These are phyloP conservation scores for Penicillium riverlandense DNA, from an alignment of 495 filamentous ascomycete genomes.

Conservation along the genomic window DNA sequence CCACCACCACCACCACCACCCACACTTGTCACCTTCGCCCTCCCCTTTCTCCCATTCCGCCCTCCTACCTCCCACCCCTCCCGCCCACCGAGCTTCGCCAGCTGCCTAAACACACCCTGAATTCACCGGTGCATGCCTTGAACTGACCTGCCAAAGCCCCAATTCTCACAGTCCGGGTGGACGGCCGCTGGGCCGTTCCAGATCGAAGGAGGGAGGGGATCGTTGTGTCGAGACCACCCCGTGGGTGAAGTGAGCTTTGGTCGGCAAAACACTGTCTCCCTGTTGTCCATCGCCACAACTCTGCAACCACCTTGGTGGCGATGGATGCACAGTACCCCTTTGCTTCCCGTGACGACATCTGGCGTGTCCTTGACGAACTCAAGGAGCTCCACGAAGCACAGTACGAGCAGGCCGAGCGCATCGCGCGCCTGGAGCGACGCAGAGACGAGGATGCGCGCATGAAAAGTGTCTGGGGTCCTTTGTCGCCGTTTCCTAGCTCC, in stretches of 20 bases:
- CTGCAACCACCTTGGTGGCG: constrained; percentile 5
- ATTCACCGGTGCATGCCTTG: constrained; percentile 10
- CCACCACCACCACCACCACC: too few species aligned
- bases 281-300: background rate
- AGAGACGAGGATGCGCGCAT: constrained; percentile 75
- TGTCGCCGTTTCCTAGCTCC: constrained; percentile 73
- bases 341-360: constrained; percentile 70
- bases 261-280: background rate
- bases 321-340: constrained; percentile 63
- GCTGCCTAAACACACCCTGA: background rate
- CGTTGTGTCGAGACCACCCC: constrained; percentile 9
- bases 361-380: constrained; percentile 81
- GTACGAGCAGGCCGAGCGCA: constrained; percentile 71
- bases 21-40: background rate
- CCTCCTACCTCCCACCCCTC: background rate
- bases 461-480: constrained; percentile 76
- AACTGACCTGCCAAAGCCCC: constrained; percentile 7
- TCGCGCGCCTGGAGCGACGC: constrained; percentile 71
- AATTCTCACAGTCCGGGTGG: constrained; percentile 26
- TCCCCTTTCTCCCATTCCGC: background rate
- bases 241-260: background rate
- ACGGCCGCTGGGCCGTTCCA: constrained; percentile 44
- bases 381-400: constrained; percentile 74
- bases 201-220: constrained; percentile 29
- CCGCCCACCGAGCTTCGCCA: too few species aligned